phyloP scores from a whole-genome alignment of 371 early-diverging fungal species.

The Mucor velutinosus region DNA sequence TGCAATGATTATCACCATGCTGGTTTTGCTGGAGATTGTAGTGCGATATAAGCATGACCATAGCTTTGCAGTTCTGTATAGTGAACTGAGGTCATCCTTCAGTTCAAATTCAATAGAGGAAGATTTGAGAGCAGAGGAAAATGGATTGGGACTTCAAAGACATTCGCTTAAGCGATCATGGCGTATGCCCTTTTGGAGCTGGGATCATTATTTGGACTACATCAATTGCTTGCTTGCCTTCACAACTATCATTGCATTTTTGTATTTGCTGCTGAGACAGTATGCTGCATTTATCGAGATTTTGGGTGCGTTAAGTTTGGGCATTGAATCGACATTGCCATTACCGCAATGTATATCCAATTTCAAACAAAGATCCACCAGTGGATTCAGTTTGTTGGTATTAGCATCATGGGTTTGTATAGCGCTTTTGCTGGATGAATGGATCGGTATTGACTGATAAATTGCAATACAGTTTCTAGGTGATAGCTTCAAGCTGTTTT shows the following conservation, averaged over 20 bases:
- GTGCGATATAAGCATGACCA: constrained; percentile 28
- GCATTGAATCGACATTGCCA: constrained; percentile 66
- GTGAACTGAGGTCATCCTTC: constrained; percentile 17
- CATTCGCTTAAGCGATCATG: constrained; percentile 7
- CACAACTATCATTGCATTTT: constrained; percentile 34
- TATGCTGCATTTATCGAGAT: constrained; percentile 35
- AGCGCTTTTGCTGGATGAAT: neutral
- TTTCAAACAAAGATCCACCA: constrained; percentile 51
- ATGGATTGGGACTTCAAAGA: neutral
- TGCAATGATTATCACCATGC: constrained; percentile 60
- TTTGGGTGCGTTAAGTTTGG: constrained; percentile 47
- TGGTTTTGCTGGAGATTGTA: constrained; percentile 55
- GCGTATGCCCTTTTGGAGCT: constrained; percentile 34
- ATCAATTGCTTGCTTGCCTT: constrained; percentile 47
- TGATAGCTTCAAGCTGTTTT: constrained; percentile 67
- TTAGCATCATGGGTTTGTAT: constrained; percentile 42
- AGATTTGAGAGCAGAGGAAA: constrained; percentile 22
- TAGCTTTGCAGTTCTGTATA: constrained; percentile 21
- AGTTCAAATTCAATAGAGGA: constrained; percentile 14
- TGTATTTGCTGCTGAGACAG: constrained; percentile 33
- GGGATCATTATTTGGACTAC: constrained; percentile 49
- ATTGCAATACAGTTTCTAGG: constrained; percentile 49
- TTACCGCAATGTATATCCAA: constrained; percentile 64
- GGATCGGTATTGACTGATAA: neutral
- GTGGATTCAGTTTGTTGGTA: constrained; percentile 54